Conservation (phyloP, 2,329 filamentous ascomycete species). For the Alternaria atra region DNA sequence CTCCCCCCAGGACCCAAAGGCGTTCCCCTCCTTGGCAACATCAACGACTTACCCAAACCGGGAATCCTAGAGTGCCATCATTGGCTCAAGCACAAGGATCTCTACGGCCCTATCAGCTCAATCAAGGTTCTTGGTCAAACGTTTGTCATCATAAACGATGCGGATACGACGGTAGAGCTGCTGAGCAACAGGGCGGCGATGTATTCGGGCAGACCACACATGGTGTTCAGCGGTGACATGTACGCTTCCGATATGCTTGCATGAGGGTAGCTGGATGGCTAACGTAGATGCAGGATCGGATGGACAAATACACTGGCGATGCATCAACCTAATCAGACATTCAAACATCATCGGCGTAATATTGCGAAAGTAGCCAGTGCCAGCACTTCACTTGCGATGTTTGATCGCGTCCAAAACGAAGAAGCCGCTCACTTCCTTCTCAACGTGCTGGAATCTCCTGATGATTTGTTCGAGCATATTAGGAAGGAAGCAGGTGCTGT, state of each 20-base stretch:
- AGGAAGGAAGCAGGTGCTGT: slow-evolving; percentile 39
- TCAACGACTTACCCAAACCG: slow-evolving; percentile 57
- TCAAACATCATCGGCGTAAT: slow-evolving; percentile 38
- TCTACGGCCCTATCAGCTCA: slow-evolving; percentile 44
- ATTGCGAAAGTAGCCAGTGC: slow-evolving; percentile 39
- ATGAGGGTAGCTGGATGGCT: neutral
- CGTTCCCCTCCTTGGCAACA: slow-evolving; percentile 60
- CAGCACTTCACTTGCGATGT: slow-evolving; percentile 29
- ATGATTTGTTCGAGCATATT: slow-evolving; percentile 39
- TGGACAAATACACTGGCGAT: slow-evolving; percentile 37
- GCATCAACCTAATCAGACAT: slow-evolving; percentile 30
- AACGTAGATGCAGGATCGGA: slow-evolving; percentile 27
- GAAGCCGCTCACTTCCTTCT: slow-evolving; percentile 41
- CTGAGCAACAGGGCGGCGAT: slow-evolving; percentile 31
- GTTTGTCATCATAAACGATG: slow-evolving; percentile 42
- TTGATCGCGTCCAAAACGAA: slow-evolving; percentile 41
- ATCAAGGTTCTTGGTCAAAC: slow-evolving; percentile 41
- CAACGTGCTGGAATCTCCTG: slow-evolving; percentile 32
- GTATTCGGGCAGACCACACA: slow-evolving; percentile 32
- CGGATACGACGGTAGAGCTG: slow-evolving; percentile 36
- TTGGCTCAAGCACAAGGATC: slow-evolving; percentile 56
- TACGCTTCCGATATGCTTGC: slow-evolving; percentile 4
- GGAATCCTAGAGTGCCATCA: slow-evolving; percentile 53
- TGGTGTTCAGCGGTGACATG: slow-evolving; percentile 39
- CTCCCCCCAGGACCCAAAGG: slow-evolving; percentile 62